Evolutionary conservation across 208 protist genomes (phyloP).

Genomic region (Crithidia acanthocephali): DNA sequence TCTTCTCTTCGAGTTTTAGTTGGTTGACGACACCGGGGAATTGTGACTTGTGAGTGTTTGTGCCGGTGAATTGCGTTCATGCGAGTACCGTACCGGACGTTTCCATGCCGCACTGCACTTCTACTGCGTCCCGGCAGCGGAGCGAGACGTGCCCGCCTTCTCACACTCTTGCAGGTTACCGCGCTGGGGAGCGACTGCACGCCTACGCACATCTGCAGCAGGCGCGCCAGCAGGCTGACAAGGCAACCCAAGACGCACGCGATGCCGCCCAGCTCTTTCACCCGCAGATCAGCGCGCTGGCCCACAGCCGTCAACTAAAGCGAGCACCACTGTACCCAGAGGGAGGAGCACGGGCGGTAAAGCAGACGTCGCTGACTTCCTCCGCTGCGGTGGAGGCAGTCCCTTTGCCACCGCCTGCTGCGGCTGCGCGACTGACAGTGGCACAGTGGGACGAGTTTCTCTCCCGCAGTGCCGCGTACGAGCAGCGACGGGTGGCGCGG

Average conservation of each 20-base stretch:
- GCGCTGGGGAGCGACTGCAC: slow-evolving; percentile 5
- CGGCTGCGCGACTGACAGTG: neutral
- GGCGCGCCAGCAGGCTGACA: neutral
- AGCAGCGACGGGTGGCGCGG: neutral
- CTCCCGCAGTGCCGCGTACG: neutral
- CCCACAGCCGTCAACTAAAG: neutral
- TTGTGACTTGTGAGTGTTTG: too few relatives aligned
- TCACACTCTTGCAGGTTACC: neutral
- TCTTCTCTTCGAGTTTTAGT: neutral
- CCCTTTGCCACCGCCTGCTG: too few relatives aligned
- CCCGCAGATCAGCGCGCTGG: slow-evolving; percentile 3
- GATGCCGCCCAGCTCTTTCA: neutral
- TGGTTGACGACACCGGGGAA: too few relatives aligned
- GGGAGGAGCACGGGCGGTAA: neutral
- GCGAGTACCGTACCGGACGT: too few relatives aligned
- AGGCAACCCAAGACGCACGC: neutral
- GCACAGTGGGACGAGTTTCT: neutral
- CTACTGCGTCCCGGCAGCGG: neutral
- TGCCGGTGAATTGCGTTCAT: too few relatives aligned
- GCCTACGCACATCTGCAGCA: slow-evolving; percentile 7
- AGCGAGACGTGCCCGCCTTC: neutral
- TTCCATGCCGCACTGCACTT: neutral
- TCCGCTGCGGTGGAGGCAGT: neutral
- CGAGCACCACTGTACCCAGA: slow-evolving; percentile 8
- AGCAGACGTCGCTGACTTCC: neutral